Evolutionary conservation across 2,329 filamentous ascomycete species (phyloP), one percentile per base, ranked within the genome.

Genomic region (Aspergillus pseudonomiae): DNA sequence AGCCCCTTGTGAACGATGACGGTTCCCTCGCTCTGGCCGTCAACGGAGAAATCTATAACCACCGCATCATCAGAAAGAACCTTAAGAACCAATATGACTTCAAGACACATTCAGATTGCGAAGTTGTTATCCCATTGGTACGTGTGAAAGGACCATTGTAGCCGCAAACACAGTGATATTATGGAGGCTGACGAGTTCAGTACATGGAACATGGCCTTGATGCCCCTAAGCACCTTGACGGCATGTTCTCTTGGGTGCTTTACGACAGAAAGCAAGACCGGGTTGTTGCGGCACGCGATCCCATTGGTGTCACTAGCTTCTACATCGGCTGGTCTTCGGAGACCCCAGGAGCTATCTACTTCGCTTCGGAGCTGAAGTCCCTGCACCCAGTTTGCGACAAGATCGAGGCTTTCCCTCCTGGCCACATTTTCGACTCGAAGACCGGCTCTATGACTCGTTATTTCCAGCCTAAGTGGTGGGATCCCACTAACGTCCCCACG

Each of bases 41-140:
- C 88, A 99, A 99, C 81, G 95, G 95, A 81, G 95, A 99, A 80
- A 99, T 99, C 79, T 99, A 99, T 87, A 99, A 99, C 89, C 95
- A 99, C 83, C 91, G 94, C 77, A 88, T 97, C 75, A 86, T 99
- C 75, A 91, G 95, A 77, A 98, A 97, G 83, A 84, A 85, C 73
- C 84, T 97, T 73, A 92, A 92, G 82, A 88, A 84, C 65, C 87
- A 89, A 43, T 97, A 97, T 81, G 90, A 94, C 80, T 99, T 98
- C 89, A 97, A 97, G 89, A 99, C 95, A 69, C 91, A 95, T 77
- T 98, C 94, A 43, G 95, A 99, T 77, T 99, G 95, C 82, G 95
- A 99, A 82, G 94, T 99, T 77, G 96, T 99, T 80, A 97, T 99
- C 77, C 95, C 96, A 70, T 81, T 99, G 85, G 93, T 96, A 86